phyloP scores from a whole-genome alignment of 2,329 filamentous ascomycete species.

The Exophiala sp. region DNA sequence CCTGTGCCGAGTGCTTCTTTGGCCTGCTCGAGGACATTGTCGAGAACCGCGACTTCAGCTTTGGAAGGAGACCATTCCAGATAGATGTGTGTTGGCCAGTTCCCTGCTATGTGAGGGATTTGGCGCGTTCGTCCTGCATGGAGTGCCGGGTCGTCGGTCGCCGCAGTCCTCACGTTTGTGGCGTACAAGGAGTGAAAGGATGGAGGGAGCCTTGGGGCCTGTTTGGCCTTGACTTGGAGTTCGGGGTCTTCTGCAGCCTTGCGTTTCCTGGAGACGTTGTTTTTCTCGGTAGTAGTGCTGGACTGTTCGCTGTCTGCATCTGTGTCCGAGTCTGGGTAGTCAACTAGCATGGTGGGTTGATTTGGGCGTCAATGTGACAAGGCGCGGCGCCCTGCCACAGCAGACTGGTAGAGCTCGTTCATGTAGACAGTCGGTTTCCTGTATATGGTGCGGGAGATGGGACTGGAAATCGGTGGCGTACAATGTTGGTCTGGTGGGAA shows the following conservation, averaged over 20 bases:
- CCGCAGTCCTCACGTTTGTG: constrained; percentile 68
- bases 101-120: constrained; percentile 76
- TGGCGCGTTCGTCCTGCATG: constrained; percentile 79
- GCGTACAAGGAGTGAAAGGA: constrained; percentile 88
- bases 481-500: no score
- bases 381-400: no score
- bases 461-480: no score
- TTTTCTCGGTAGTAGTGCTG: not conserved
- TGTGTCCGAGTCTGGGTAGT: constrained; percentile 54
- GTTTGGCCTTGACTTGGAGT: constrained; percentile 16
- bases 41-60: constrained; percentile 33
- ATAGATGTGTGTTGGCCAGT: constrained; percentile 91
- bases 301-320: constrained; percentile 33
- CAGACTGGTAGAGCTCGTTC: no score
- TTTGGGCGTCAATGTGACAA: no score
- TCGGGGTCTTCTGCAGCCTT: constrained; percentile 30
- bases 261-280: constrained; percentile 13
- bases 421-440: no score
- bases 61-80: constrained; percentile 67
- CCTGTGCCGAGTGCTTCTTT: not conserved
- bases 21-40: constrained; percentile 30
- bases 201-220: constrained; percentile 52
- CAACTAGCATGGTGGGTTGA: constrained; percentile 48
- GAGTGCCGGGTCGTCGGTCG: constrained; percentile 72
- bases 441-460: no score